A percentile compares a stretch with the other conserved stretches of the same genome.
phyloP scores from a whole-genome alignment of 768 basidiomycete genomes.

The Suillus decipiens region DNA sequence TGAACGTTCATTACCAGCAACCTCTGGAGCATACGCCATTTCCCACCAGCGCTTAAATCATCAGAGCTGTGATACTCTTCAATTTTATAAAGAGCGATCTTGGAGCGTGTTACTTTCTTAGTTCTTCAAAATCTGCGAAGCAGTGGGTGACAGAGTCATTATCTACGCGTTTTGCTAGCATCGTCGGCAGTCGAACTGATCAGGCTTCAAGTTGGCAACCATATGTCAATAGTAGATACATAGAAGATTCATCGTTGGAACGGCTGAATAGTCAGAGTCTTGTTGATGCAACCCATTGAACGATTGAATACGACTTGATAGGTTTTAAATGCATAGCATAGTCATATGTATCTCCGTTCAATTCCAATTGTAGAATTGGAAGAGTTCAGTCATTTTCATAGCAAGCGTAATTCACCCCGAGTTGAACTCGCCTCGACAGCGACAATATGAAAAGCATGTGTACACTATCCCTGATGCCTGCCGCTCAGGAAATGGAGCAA shows the following conservation, averaged over 20 bases:
- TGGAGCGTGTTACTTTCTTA: conserved; percentile 41
- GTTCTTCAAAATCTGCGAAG: conserved; percentile 97
- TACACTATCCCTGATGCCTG: conserved; percentile 8
- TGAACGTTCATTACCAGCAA: background rate
- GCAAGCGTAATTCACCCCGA: background rate
- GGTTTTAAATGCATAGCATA: background rate
- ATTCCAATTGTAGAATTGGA: background rate
- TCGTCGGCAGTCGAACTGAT: background rate
- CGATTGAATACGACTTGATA: background rate
- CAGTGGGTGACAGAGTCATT: conserved; percentile 96
- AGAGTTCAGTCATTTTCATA: conserved; percentile 1
- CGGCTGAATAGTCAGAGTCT: background rate
- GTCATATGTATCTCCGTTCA: background rate
- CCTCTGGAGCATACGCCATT: background rate
- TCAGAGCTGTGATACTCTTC: background rate
- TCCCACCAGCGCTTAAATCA: background rate
- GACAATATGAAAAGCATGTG: conserved; percentile 2
- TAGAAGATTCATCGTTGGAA: background rate
- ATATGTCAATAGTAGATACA: background rate
- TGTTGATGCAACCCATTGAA: background rate
- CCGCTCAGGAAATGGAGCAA: conserved; percentile 1
- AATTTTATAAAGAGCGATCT: background rate
- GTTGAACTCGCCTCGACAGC: conserved; percentile 3
- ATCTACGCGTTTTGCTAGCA: conserved; percentile 48
- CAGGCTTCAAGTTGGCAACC: too few species aligned